Percentiles rank a stretch among this genome's conserved stretches.
These are phyloP conservation scores for Talaromyces marneffei DNA, from an alignment of 2,329 filamentous ascomycete species.

Conservation along the genomic window DNA sequence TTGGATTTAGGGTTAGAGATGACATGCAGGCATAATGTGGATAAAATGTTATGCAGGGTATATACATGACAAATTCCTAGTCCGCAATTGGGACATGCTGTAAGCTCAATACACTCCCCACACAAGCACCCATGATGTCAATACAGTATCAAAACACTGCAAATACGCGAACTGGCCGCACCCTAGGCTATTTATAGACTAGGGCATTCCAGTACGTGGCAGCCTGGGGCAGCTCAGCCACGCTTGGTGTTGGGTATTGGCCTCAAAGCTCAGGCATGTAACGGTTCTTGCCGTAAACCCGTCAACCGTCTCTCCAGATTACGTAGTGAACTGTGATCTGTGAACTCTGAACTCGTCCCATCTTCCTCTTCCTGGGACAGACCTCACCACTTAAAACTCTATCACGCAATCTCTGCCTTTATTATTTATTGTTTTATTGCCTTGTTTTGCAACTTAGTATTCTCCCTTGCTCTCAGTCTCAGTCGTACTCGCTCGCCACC, in stretches of 20 bases:
- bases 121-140: neutral
- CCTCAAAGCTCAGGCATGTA: neutral
- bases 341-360: neutral
- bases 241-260: neutral
- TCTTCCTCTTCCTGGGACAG: neutral
- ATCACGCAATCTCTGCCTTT: neutral
- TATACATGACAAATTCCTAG: neutral
- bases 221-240: conserved; percentile 3
- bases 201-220: neutral
- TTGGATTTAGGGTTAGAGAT: neutral
- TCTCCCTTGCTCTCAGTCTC: neutral
- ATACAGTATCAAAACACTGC: neutral
- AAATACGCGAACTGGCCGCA: neutral
- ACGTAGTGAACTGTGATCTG: too few relatives aligned
- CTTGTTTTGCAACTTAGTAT: neutral
- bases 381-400: neutral
- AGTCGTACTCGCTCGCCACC: neutral
- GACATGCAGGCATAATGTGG: neutral
- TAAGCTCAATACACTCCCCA: neutral
- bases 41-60: neutral
- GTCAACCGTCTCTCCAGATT: neutral
- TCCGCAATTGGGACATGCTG: too few relatives aligned
- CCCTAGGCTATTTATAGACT: neutral
- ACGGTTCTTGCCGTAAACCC: neutral
- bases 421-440: neutral